phyloP scores from a whole-genome alignment of 202 grass and related monocot species.

The Panicum hallii region DNA sequence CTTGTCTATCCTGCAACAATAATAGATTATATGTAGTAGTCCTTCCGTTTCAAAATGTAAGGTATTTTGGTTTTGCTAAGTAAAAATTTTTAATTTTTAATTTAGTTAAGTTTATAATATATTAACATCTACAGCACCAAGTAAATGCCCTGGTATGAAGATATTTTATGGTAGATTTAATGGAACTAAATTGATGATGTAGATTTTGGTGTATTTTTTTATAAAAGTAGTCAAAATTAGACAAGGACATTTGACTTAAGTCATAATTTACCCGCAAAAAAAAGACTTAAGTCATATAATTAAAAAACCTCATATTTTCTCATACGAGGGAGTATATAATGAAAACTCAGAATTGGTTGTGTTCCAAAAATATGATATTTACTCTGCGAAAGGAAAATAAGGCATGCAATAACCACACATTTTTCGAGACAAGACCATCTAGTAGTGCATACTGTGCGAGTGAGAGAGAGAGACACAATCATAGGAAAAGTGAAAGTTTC shows the following conservation, averaged over 20 bases:
- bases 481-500: conserved; percentile 31
- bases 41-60: not conserved
- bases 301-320: not conserved
- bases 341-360: not conserved
- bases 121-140: not conserved
- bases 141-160: not conserved
- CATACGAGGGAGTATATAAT: not conserved
- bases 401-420: not conserved
- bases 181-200: not conserved
- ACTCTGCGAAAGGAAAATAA: not conserved
- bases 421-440: not conserved
- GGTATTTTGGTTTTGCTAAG: not conserved
- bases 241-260: not conserved
- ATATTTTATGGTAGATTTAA: not conserved
- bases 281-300: not conserved
- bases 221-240: not conserved
- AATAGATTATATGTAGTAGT: not conserved
- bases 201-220: not conserved
- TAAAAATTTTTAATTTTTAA: not conserved
- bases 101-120: not conserved
- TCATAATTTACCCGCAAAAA: not conserved
- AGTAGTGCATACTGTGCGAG: not conserved
- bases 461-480: not conserved
- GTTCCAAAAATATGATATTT: not conserved
- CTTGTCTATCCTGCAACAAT: not conserved